These are phyloP conservation scores for Cucurbita pepo DNA, from an alignment of 306 rosid genomes.

Conservation along the genomic window DNA sequence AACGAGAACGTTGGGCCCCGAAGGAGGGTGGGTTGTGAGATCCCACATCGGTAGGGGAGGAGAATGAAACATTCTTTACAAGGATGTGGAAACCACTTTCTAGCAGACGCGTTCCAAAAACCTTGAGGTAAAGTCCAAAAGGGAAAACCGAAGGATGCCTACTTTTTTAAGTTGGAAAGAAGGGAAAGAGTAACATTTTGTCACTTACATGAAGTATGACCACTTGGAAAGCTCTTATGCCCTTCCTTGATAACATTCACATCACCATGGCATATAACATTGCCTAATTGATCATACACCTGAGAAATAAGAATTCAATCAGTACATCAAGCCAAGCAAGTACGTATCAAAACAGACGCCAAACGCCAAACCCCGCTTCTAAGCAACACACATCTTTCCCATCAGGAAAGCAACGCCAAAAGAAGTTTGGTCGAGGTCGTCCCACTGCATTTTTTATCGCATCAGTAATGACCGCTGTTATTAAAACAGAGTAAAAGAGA, in stretches of 20 bases:
- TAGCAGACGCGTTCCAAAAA: too few relatives aligned
- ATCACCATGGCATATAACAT: conserved; percentile 69
- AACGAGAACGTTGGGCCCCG: too few relatives aligned
- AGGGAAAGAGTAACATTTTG: not conserved
- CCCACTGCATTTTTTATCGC: conserved; percentile 76
- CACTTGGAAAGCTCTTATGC: conserved; percentile 90
- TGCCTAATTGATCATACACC: conserved; percentile 59
- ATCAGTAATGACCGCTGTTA: conserved; percentile 64
- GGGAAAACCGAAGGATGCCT: not conserved
- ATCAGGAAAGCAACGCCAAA: conserved; percentile 95
- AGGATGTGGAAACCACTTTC: too few relatives aligned
- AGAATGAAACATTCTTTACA: too few relatives aligned
- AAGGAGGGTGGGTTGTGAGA: too few relatives aligned
- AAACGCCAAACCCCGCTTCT: not conserved
- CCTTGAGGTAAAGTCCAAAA: too few relatives aligned
- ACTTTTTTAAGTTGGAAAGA: not conserved
- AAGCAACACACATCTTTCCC: conserved; percentile 68
- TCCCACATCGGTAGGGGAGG: too few relatives aligned
- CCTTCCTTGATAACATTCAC: conserved; percentile 59
- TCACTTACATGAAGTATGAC: conserved; percentile 72
- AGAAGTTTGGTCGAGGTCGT: conserved; percentile 92
- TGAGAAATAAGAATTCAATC: conserved; percentile 15
- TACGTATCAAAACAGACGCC: not conserved
- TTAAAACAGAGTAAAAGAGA: conserved; percentile 44
- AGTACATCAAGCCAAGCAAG: not conserved